Evolutionary conservation across 495 filamentous ascomycete species (phyloP).

Genomic region (Hypoxylon fragiforme): DNA sequence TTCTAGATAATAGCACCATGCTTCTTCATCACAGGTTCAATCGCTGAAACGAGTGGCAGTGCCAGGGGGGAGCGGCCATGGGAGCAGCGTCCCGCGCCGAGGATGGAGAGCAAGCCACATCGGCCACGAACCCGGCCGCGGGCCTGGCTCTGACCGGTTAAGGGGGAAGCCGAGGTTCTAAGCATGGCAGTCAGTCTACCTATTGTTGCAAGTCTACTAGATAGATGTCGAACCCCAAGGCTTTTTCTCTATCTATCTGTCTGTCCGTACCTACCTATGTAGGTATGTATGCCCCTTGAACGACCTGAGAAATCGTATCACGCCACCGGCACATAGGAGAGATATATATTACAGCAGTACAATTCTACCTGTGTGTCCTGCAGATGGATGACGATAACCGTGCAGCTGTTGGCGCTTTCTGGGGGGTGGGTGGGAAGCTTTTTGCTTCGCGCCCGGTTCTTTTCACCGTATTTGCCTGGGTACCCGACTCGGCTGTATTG

Average conservation of each 20-base stretch:
- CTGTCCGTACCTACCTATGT: conserved; percentile 8
- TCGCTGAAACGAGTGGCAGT: conserved; percentile 33
- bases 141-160: conserved; percentile 14
- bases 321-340: conserved; percentile 19
- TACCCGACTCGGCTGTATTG: conserved; percentile 38
- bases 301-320: conserved; percentile 17
- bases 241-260: neutral
- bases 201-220: too few relatives aligned
- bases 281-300: conserved; percentile 4
- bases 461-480: conserved; percentile 31
- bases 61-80: conserved; percentile 24
- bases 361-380: conserved; percentile 14
- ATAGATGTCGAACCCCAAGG: too few relatives aligned
- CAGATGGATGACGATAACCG: conserved; percentile 35
- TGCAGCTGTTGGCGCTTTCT: conserved; percentile 27
- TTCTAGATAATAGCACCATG: too few relatives aligned
- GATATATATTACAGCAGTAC: too few relatives aligned
- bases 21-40: conserved; percentile 7
- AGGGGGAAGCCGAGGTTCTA: conserved; percentile 14
- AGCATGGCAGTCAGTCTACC: conserved; percentile 3
- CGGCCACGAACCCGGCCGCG: conserved; percentile 30
- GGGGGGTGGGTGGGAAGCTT: too few relatives aligned
- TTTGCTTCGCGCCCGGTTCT: conserved; percentile 28
- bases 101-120: conserved; percentile 19
- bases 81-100: conserved; percentile 33